Conservation (phyloP, 257 asterid genomes). For the Linderniella brevidens region DNA sequence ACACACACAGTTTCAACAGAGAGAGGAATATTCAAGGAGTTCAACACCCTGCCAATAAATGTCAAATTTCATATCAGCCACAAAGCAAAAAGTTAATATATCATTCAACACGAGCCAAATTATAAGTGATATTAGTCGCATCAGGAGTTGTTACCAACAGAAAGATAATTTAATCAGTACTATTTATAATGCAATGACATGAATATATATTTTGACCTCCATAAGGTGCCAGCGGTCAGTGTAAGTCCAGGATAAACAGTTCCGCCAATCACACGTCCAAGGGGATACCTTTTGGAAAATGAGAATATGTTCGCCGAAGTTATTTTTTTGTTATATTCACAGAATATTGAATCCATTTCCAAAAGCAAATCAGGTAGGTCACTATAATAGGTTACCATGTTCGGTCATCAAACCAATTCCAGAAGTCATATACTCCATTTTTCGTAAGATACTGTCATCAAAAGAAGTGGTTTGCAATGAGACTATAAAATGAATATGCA, state of each 20-base stretch:
- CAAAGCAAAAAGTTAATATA: conserved; percentile 4
- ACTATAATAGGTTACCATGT: conserved; percentile 50
- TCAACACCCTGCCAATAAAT: conserved; percentile 57
- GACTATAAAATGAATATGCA: background rate
- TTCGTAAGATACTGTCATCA: conserved; percentile 70
- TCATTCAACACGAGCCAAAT: too few species aligned
- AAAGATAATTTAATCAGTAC: too few species aligned
- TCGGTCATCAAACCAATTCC: conserved; percentile 99
- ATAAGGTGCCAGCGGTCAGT: conserved; percentile 88
- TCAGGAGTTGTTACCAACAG: too few species aligned
- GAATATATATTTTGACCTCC: conserved; percentile 28
- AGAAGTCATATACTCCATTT: conserved; percentile 94
- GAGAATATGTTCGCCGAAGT: background rate
- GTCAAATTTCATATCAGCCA: conserved; percentile 13
- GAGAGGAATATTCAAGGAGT: conserved; percentile 75
- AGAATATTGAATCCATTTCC: too few species aligned
- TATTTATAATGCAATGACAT: too few species aligned
- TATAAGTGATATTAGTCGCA: too few species aligned
- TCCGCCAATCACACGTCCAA: conserved; percentile 98
- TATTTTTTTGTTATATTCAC: background rate
- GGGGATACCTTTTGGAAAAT: conserved; percentile 66
- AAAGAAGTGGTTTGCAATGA: conserved; percentile 19
- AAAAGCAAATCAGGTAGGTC: too few species aligned
- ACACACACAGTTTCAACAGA: conserved; percentile 99
- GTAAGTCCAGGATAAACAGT: conserved; percentile 98